Percentiles rank a stretch among this genome's conserved stretches.
These are phyloP conservation scores for Pelargonium nanum DNA, from an alignment of 345 rosid genomes.

Conservation along the genomic window DNA sequence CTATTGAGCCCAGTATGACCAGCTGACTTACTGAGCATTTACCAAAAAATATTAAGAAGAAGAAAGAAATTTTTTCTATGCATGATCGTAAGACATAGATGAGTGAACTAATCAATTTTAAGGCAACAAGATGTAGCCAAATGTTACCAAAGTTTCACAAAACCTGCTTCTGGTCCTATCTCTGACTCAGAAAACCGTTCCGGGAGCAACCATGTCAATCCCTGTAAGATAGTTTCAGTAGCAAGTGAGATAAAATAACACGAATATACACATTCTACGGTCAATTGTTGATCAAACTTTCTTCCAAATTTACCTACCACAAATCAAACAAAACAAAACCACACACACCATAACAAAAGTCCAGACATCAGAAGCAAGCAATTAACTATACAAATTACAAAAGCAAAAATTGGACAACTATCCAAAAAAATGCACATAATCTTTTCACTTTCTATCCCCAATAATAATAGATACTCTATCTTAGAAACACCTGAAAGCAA, in stretches of 20 bases:
- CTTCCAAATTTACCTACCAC: neutral
- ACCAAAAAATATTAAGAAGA: too few species aligned
- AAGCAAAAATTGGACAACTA: neutral
- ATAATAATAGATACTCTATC: too few species aligned
- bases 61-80: too few species aligned
- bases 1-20: neutral
- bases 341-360: neutral
- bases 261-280: neutral
- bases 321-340: neutral
- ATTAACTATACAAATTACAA: neutral
- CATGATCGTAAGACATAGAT: neutral
- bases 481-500: neutral
- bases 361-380: neutral
- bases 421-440: too few species aligned
- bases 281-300: neutral
- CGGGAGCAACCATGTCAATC: conserved; percentile 88
- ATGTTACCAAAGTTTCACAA: conserved; percentile 69
- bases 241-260: conserved; percentile 9
- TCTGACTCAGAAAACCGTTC: conserved; percentile 72
- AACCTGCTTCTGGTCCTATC: conserved; percentile 95
- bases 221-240: conserved; percentile 34
- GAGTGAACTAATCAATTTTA: conserved; percentile 11
- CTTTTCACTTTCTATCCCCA: too few species aligned
- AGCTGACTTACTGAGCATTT: neutral
- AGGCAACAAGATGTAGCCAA: conserved; percentile 38